phyloP scores from a whole-genome alignment of 768 basidiomycete species.

The Chalciporus chontae region DNA sequence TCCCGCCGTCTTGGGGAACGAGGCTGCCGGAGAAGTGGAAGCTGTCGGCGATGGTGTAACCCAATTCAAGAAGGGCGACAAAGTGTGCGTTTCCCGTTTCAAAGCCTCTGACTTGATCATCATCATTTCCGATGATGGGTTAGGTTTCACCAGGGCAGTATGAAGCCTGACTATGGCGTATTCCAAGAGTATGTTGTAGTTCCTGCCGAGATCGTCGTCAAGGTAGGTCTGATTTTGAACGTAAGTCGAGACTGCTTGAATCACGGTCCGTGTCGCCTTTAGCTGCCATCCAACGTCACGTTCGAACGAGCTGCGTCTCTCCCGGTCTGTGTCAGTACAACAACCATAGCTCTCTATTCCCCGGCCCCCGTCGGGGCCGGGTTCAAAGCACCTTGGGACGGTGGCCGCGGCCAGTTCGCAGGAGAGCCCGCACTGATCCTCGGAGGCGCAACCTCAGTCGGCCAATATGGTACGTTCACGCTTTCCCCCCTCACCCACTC shows the following conservation, averaged over 20 bases:
- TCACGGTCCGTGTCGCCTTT: not conserved
- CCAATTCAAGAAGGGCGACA: slow-evolving; percentile 32
- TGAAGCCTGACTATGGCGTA: slow-evolving; percentile 3
- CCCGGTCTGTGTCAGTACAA: slow-evolving; percentile 30
- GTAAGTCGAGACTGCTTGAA: too few relatives aligned
- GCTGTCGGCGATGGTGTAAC: slow-evolving; percentile 34
- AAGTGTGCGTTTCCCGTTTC: slow-evolving; percentile 22
- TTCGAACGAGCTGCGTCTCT: slow-evolving; percentile 40
- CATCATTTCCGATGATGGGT: not conserved
- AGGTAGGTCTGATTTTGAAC: slow-evolving; percentile 15
- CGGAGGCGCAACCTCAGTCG: slow-evolving; percentile 37
- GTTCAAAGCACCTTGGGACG: slow-evolving; percentile 34
- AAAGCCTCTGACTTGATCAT: not conserved
- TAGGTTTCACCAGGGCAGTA: slow-evolving; percentile 6
- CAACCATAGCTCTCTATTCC: slow-evolving; percentile 32
- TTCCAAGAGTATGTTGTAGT: slow-evolving; percentile 30
- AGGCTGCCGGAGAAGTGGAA: slow-evolving; percentile 35
- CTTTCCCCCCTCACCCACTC: slow-evolving; percentile 6
- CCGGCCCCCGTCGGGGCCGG: slow-evolving; percentile 25
- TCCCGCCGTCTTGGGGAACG: slow-evolving; percentile 34
- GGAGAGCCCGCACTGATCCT: slow-evolving; percentile 34
- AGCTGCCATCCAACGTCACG: slow-evolving; percentile 36
- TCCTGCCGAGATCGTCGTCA: slow-evolving; percentile 19
- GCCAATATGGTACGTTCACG: slow-evolving; percentile 32
- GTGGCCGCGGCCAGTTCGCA: slow-evolving; percentile 28